These are phyloP conservation scores for Pseudocercospora cruenta DNA, from an alignment of 2,329 filamentous ascomycete genomes.

Conservation along the genomic window DNA sequence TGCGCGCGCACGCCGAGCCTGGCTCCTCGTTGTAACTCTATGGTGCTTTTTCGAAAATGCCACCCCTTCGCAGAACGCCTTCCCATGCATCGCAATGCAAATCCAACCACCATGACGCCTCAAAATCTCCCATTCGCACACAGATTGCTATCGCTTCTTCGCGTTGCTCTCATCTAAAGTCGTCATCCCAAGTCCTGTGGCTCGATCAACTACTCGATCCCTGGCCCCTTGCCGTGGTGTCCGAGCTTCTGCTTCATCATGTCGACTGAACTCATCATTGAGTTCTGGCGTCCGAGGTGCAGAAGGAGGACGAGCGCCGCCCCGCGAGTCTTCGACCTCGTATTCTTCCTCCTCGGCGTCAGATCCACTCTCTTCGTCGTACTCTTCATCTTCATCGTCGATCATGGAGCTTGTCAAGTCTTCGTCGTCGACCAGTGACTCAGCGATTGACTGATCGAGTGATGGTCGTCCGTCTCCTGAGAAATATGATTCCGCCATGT, in stretches of 20 bases:
- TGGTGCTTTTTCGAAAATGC: background rate
- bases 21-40: background rate
- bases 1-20: background rate
- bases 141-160: background rate
- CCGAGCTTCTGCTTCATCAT: background rate
- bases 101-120: background rate
- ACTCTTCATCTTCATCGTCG: constrained; percentile 33
- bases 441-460: constrained; percentile 28
- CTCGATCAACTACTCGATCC: background rate
- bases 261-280: background rate
- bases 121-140: background rate
- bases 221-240: constrained; percentile 8
- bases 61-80: background rate
- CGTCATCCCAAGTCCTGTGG: constrained; percentile 11
- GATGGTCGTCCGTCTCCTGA: constrained; percentile 24
- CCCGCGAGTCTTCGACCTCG: constrained; percentile 19
- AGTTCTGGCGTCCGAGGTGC: constrained; percentile 21
- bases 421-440: constrained; percentile 24
- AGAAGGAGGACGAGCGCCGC: constrained; percentile 19
- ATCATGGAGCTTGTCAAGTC: constrained; percentile 22
- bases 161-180: background rate
- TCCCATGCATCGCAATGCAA: background rate
- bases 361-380: constrained; percentile 23
- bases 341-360: constrained; percentile 21
- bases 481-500: constrained; percentile 26